Percentiles rank a stretch among this genome's conserved stretches.
Conservation (phyloP, 2,329 filamentous ascomycete species). For the Aspergillus aculeatinus region DNA sequence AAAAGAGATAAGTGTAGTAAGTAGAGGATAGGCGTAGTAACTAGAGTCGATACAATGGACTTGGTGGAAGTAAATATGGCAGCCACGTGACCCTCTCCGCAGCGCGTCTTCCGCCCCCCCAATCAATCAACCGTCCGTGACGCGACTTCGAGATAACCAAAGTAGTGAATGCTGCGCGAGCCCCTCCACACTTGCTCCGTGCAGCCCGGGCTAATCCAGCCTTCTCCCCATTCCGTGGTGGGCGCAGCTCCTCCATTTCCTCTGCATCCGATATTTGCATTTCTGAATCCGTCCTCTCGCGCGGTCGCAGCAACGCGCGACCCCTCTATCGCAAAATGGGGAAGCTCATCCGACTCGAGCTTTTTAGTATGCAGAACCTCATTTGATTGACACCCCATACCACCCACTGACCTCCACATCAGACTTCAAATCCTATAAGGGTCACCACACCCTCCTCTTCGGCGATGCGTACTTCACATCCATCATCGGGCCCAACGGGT, state of each 20-base stretch:
- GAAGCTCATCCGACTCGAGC: conserved; percentile 90
- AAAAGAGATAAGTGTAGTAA: too few relatives aligned
- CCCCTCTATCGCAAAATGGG: conserved; percentile 66
- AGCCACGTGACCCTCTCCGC: conserved; percentile 25
- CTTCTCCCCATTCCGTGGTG: background rate
- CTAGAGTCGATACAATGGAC: too few relatives aligned
- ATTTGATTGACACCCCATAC: background rate
- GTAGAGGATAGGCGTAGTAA: too few relatives aligned
- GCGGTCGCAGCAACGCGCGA: conserved; percentile 27
- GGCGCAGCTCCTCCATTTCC: background rate
- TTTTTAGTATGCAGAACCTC: conserved; percentile 69
- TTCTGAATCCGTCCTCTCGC: conserved; percentile 13
- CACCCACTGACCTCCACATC: conserved; percentile 27
- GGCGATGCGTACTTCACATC: conserved; percentile 99
- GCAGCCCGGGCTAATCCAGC: conserved; percentile 10
- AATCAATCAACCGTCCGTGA: conserved; percentile 13
- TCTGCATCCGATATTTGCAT: background rate
- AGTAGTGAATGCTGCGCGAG: conserved; percentile 13
- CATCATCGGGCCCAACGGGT: conserved; percentile 99
- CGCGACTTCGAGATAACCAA: conserved; percentile 19
- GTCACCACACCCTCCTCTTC: conserved; percentile 89
- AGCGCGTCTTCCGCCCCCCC: conserved; percentile 24
- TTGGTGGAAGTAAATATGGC: background rate
- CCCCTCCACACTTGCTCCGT: conserved; percentile 21
- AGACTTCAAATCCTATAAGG: conserved; percentile 99